These are phyloP conservation scores for Lactifluus volemus DNA, from an alignment of 768 basidiomycete genomes.

Conservation along the genomic window DNA sequence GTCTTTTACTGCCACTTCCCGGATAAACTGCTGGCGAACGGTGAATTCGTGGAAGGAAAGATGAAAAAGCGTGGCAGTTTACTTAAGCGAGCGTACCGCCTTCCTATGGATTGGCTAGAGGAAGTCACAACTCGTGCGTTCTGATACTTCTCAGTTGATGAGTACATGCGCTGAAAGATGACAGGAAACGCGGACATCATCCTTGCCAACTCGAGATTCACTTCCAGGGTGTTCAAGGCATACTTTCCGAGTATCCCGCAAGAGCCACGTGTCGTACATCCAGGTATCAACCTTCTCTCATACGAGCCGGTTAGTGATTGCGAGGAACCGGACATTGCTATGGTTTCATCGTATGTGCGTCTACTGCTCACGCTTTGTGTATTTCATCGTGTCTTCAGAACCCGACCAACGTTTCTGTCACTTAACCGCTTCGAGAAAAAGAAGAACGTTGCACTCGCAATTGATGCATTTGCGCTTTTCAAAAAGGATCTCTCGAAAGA, in stretches of 20 bases:
- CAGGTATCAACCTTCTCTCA: constrained; percentile 77
- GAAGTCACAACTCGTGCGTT: constrained; percentile 78
- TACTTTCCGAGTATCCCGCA: constrained; percentile 63
- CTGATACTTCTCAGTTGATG: not conserved
- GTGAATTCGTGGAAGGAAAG: constrained; percentile 51
- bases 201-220: constrained; percentile 88
- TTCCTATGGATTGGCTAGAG: constrained; percentile 86
- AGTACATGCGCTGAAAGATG: not conserved
- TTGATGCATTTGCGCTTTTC: constrained; percentile 65
- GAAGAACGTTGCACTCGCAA: constrained; percentile 81
- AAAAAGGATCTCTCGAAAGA: constrained; percentile 23
- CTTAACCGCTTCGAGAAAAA: constrained; percentile 95
- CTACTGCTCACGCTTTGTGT: not conserved
- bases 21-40: constrained; percentile 80
- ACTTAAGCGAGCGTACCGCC: constrained; percentile 71
- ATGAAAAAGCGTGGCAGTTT: constrained; percentile 34
- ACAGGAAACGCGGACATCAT: constrained; percentile 84
- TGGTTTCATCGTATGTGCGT: constrained; percentile 48
- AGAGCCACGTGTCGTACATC: constrained; percentile 79
- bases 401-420: constrained; percentile 70
- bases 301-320: constrained; percentile 44
- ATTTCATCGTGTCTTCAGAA: constrained; percentile 28
- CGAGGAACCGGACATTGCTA: constrained; percentile 41
- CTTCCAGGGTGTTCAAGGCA: constrained; percentile 65
- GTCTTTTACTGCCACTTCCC: constrained; percentile 99